A percentile compares a stretch with the other conserved stretches of the same genome.
Conservation (phyloP, 768 basidiomycete species). For the Leccinum longicurvipes region DNA sequence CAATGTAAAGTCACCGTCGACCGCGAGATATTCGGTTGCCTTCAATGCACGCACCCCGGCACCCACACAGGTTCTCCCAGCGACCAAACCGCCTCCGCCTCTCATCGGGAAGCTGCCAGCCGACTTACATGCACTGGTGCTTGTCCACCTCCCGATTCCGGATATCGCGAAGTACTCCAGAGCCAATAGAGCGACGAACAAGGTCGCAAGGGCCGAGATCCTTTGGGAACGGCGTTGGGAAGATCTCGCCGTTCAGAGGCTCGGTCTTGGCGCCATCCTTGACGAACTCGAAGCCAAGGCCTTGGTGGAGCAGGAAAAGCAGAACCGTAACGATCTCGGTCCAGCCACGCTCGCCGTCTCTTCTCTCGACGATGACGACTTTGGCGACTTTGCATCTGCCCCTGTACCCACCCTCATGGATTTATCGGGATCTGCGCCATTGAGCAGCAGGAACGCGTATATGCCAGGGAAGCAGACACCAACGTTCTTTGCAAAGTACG, state of each 20-base stretch:
- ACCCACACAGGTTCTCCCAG: slow-evolving; percentile 12
- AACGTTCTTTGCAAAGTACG: slow-evolving; percentile 54
- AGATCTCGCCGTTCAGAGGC: slow-evolving; percentile 50
- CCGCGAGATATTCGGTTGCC: slow-evolving; percentile 6
- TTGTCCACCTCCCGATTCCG: slow-evolving; percentile 71
- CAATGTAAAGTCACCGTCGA: slow-evolving; percentile 16
- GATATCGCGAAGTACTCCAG: slow-evolving; percentile 78
- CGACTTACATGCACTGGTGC: slow-evolving; percentile 70
- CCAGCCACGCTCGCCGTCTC: slow-evolving; percentile 59
- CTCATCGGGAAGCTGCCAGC: slow-evolving; percentile 78
- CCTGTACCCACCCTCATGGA: slow-evolving; percentile 18
- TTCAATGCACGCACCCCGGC: slow-evolving; percentile 1
- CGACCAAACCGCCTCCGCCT: slow-evolving; percentile 27
- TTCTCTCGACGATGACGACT: slow-evolving; percentile 67
- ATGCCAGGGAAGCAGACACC: slow-evolving; percentile 23
- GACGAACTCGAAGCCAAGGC: slow-evolving; percentile 54
- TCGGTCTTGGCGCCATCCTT: slow-evolving; percentile 45
- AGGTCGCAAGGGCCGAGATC: slow-evolving; percentile 63
- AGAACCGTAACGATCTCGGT: slow-evolving; percentile 36
- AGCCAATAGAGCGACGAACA: slow-evolving; percentile 58
- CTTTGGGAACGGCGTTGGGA: slow-evolving; percentile 78
- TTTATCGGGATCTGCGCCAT: slow-evolving; percentile 9
- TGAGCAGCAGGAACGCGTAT: slow-evolving; percentile 15
- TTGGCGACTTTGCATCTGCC: slow-evolving; percentile 78
- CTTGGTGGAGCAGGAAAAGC: slow-evolving; percentile 33